Evolutionary conservation across 2,329 filamentous ascomycete genomes (phyloP), one percentile per base, ranked within the genome.

Genomic region (Fusarium sp.): DNA sequence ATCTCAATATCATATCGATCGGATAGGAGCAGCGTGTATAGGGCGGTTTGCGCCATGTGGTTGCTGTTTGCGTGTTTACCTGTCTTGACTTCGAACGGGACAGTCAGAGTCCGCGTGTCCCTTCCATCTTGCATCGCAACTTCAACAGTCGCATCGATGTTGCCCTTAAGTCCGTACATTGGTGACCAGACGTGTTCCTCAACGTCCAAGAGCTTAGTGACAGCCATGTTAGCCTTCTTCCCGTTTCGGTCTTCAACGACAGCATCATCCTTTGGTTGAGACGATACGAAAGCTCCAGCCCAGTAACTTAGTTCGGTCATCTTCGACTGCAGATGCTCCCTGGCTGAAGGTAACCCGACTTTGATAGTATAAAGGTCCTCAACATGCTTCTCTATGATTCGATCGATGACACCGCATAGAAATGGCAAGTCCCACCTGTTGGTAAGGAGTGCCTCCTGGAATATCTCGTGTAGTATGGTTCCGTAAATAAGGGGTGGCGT

Each of bases 161-260:
- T 99, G 31, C 96, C 96, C 79, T 99, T 99, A 17, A 99, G 84
- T 1, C 96, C 96, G 77, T 97, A 99, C 89, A 94, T 95, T 1
- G 96, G 96, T 8, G 95, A 98, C 96, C 96, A 99, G 28, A 99
- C 90, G 76, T 98, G 96, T 79, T 99, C 96, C 78, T 99, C 96
- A 11, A 99, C 93, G 76, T 98, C 96, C 15, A 99, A 90, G 28
- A 99, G 84, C 77, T 98, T 99, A 75, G 91, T 97, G 72, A 99
- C 90, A 72, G 92, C 94, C 87, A 98, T 91, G 59, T 87, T 91
- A 13, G 91, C 88, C 70, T 90, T 91, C 54, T 91, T 88, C 40
- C 91, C 92, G 75, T 94, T 91, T 46, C 92, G 88, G 69, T 95
- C 94, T 71, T 93, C 91, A 24, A 97, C 91, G 40, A 93, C 77